phyloP scores from a whole-genome alignment of 2,329 filamentous ascomycete species.

The Phialophora tarda region DNA sequence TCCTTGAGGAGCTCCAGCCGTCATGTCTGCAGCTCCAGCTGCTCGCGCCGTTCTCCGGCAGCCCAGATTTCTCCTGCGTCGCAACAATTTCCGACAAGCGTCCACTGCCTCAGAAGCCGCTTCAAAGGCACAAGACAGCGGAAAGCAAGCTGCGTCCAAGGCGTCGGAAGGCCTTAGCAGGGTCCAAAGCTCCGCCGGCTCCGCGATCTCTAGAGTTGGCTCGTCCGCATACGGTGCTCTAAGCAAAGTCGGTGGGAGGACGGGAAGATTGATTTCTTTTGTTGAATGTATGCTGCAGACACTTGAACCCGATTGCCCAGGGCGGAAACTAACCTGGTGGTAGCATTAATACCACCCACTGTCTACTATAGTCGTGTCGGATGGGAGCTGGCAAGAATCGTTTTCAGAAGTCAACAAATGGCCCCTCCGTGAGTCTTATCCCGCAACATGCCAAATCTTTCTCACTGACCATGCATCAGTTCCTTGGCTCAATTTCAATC shows the following conservation, averaged over 20 bases:
- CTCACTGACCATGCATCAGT: conserved; percentile 19
- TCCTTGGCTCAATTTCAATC: conserved; percentile 77
- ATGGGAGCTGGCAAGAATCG: conserved; percentile 83
- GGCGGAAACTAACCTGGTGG: conserved; percentile 28
- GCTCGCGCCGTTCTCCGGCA: conserved; percentile 55
- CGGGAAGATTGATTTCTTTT: conserved; percentile 76
- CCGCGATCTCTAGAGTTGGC: conserved; percentile 75
- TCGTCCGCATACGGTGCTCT: conserved; percentile 70
- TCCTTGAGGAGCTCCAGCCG: conserved; percentile 40
- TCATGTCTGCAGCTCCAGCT: conserved; percentile 50
- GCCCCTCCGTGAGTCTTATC: conserved; percentile 78
- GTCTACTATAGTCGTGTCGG: conserved; percentile 92
- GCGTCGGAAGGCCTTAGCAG: conserved; percentile 82
- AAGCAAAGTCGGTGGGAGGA: conserved; percentile 79
- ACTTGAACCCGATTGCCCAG: conserved; percentile 35
- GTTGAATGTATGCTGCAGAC: conserved; percentile 74
- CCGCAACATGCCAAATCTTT: not conserved
- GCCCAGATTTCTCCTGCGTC: conserved; percentile 54
- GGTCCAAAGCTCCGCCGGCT: conserved; percentile 79
- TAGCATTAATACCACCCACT: conserved; percentile 83
- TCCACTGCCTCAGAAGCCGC: conserved; percentile 54
- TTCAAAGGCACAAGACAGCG: conserved; percentile 53
- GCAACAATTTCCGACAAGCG: conserved; percentile 52
- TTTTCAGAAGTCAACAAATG: conserved; percentile 90
- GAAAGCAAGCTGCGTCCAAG: conserved; percentile 59